Base-by-base conservation (phyloP, 2,329 filamentous ascomycete genomes). In the Stemphylium vesicarium region DNA sequence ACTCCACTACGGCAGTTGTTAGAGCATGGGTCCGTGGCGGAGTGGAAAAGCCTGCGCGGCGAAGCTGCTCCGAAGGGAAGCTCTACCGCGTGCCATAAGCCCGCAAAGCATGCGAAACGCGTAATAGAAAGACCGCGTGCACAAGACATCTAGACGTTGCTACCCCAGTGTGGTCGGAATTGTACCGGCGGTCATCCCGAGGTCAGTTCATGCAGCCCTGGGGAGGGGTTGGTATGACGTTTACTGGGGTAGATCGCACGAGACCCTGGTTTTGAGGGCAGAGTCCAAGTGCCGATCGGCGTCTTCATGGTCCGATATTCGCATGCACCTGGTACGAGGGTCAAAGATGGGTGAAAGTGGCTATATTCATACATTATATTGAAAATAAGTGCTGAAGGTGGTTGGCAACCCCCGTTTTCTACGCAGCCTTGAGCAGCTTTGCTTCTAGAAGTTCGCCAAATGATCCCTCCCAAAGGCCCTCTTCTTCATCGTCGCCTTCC, bases 1-100 rank as follows among this genome's bases (percentile, higher is more conserved):
- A 71, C 70, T 67, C 71, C 70, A 73, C 71, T 67, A 63, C 71
- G 71, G 71, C 71, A 74, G 71, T 74, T 74, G 68, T 58, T 57
- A 66, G 50, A 37, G 38, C 40, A 35, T 52, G 49, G 53, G 49
- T 46, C 29, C 39, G 38, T 56, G 50, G 37, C 16, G 33, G 53
- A 57, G 51, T 53, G 40, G 45, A 53, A 60, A 58, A 48, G 20
- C 51, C 36, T 33, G 50, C 44, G 18, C 43, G 50, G 43, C 26
- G 24, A 31, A 46, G 35, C 29, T 20, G 43, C 49, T 53, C 37
- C 20, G 38, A 57, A 50, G 16, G 16, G 39, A 31, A 50, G 40
- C 22, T 42, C 13, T 35, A 15, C 29, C 31, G 40, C 29, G 4
- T 11, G 11, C n/a, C 4, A 32, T 26, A 29, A 16, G 24, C 37